Conservation (phyloP, 495 filamentous ascomycete species). For the Xanthoparmelia taractica region DNA sequence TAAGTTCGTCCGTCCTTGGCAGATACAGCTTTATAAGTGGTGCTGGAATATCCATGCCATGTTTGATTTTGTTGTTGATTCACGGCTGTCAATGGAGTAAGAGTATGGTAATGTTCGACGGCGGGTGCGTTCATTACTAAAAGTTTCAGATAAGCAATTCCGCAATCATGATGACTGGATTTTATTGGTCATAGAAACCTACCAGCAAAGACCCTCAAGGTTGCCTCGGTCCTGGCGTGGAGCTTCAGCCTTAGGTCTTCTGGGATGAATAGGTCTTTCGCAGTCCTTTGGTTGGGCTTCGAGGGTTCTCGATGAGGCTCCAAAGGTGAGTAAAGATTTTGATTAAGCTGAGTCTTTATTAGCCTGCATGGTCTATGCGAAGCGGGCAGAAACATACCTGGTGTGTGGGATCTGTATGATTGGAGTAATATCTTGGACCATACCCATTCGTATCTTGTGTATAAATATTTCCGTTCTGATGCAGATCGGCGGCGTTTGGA, state of each 20-base stretch:
- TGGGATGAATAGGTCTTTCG: conserved; percentile 84
- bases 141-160: conserved; percentile 5
- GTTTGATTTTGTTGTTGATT: conserved; percentile 65
- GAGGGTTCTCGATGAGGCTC: conserved; percentile 74
- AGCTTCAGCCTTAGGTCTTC: conserved; percentile 78
- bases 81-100: conserved; percentile 58
- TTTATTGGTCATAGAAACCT: conserved; percentile 27
- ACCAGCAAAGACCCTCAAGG: conserved; percentile 78
- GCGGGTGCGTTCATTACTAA: conserved; percentile 56
- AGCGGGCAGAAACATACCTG: conserved; percentile 32
- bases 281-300: conserved; percentile 70
- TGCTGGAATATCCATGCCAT: conserved; percentile 77
- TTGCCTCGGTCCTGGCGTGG: conserved; percentile 79
- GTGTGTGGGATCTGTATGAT: conserved; percentile 9
- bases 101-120: conserved; percentile 80
- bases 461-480: conserved; percentile 26
- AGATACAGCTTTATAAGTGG: conserved; percentile 93
- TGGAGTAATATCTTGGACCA: conserved; percentile 15
- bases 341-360: conserved; percentile 53
- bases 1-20: conserved; percentile 79
- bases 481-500: conserved; percentile 16
- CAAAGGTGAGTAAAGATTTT: conserved; percentile 85
- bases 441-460: conserved; percentile 19
- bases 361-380: conserved; percentile 2
- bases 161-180: conserved; percentile 5